phyloP scores from a whole-genome alignment of 225 moss, liverwort and hornwort genomes.

The Thuidium tamariscinum region DNA sequence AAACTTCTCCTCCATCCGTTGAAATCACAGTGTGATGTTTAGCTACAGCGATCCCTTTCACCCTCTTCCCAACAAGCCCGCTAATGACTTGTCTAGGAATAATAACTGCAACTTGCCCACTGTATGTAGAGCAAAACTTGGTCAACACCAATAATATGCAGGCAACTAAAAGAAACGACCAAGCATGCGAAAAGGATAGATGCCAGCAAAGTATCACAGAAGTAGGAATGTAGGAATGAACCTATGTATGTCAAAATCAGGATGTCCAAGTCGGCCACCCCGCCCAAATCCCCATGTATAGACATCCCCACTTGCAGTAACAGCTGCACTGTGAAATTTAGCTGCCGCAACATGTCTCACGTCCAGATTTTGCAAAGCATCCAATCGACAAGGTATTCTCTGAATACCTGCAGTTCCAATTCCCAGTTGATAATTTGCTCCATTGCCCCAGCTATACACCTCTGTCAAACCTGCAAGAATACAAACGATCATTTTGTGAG shows the following conservation, averaged over 20 bases:
- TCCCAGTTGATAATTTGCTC: slow-evolving; percentile 93
- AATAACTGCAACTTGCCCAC: slow-evolving; percentile 98
- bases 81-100: slow-evolving; percentile 66
- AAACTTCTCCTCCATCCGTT: slow-evolving; percentile 81
- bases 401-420: slow-evolving; percentile 81
- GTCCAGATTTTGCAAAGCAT: slow-evolving; percentile 70
- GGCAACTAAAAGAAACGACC: neutral
- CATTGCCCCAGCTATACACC: slow-evolving; percentile 99
- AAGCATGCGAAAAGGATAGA: neutral
- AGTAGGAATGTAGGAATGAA: neutral
- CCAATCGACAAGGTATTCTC: slow-evolving; percentile 77
- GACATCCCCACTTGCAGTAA: slow-evolving; percentile 72
- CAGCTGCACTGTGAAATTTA: slow-evolving; percentile 91
- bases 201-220: neutral
- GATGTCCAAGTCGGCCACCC: slow-evolving; percentile 96
- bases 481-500: neutral
- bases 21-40: slow-evolving; percentile 95
- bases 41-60: slow-evolving; percentile 78
- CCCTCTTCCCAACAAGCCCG: slow-evolving; percentile 69
- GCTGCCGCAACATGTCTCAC: slow-evolving; percentile 70
- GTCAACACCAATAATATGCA: neutral
- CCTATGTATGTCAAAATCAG: slow-evolving; percentile 99
- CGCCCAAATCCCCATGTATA: slow-evolving; percentile 99
- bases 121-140: slow-evolving; percentile 17
- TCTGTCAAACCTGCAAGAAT: slow-evolving; percentile 61